Evolutionary conservation across 768 basidiomycete species (phyloP).

Genomic region (Russula foetens): DNA sequence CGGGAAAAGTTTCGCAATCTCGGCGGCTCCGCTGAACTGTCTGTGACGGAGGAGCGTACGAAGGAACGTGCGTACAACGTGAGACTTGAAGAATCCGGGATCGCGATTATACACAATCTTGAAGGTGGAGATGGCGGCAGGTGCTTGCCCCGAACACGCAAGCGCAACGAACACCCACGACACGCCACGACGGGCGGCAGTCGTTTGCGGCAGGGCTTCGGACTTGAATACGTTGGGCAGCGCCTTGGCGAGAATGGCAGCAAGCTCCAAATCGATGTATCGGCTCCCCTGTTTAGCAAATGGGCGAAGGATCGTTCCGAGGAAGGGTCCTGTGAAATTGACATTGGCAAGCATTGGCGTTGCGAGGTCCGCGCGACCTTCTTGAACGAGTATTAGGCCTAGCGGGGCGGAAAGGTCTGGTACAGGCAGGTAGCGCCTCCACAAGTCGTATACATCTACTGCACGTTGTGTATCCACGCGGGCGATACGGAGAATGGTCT

Average conservation of each 20-base stretch:
- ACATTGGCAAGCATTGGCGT: slow-evolving; percentile 4
- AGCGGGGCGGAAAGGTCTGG: slow-evolving; percentile 7
- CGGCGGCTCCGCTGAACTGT: slow-evolving; percentile 30
- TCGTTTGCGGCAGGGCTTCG: slow-evolving; percentile 31
- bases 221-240: slow-evolving; percentile 32
- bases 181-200: slow-evolving; percentile 30
- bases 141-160: slow-evolving; percentile 29
- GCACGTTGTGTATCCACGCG: slow-evolving; percentile 13
- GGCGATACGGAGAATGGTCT: slow-evolving; percentile 9
- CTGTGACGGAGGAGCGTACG: slow-evolving; percentile 34
- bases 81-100: slow-evolving; percentile 34
- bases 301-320: slow-evolving; percentile 28
- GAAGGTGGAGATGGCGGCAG: slow-evolving; percentile 33
- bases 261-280: slow-evolving; percentile 15
- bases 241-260: slow-evolving; percentile 8
- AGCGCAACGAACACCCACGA: slow-evolving; percentile 34
- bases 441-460: slow-evolving; percentile 6
- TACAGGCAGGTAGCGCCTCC: slow-evolving; percentile 14
- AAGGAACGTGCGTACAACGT: slow-evolving; percentile 31
- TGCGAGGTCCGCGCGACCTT: slow-evolving; percentile 16
- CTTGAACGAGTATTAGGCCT: slow-evolving; percentile 9
- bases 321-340: slow-evolving; percentile 4
- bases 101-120: slow-evolving; percentile 30
- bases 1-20: slow-evolving; percentile 20
- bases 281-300: slow-evolving; percentile 8